Base-by-base conservation (phyloP, 2,329 filamentous ascomycete genomes). In the Plectosphaerella sp. region DNA sequence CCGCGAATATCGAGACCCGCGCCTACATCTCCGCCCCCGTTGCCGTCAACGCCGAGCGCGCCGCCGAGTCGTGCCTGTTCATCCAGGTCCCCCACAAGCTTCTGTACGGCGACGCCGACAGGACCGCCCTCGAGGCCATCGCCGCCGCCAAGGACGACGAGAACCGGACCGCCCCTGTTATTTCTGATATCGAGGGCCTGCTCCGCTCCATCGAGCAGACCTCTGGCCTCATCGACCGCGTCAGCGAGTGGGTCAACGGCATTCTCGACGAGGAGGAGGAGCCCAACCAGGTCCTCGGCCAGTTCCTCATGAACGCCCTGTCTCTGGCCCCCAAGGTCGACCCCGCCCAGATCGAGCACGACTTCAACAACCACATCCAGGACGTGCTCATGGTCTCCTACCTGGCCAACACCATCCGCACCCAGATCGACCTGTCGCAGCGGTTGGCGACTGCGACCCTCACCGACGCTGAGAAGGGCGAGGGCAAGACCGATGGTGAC, bases 281-380 rank as follows among this genome's bases (percentile, higher is more conserved):
- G 69, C 91, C 93, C 61, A 94, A 89, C 60, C 95, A 91, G 60
- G 91, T 92, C 12, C 79, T 99, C 52, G 94, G 92, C 60, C 95
- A 99, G 74, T 96, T 91, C 75, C 79, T 99, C 61, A 89, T 97
- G 80, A 96, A 96, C 71, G 87, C 93, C 39, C 83, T 99, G 58
- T 92, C 89, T 46, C 78, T 99, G 58, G 91, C 93, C 52, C 94
- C 94, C 65, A 99, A 97, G 82, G 94, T 97, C 56, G 90, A 96
- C 64, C 78, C 87, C 37, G 82, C 85, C 56, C 88, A 95, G 69
- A 92, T 99, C 67, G 94, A 99, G 80, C 83, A 88, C 68, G 92
- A 97, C 78, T 99, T 99, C 84, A 99, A 99, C 84, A 96, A 96
- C 79, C 94, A 99, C 77, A 91, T 99, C 72, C 94, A 99, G 78